Base-by-base conservation (phyloP, 352 stramenopile genomes). In the Nothophytophthora sp. region DNA sequence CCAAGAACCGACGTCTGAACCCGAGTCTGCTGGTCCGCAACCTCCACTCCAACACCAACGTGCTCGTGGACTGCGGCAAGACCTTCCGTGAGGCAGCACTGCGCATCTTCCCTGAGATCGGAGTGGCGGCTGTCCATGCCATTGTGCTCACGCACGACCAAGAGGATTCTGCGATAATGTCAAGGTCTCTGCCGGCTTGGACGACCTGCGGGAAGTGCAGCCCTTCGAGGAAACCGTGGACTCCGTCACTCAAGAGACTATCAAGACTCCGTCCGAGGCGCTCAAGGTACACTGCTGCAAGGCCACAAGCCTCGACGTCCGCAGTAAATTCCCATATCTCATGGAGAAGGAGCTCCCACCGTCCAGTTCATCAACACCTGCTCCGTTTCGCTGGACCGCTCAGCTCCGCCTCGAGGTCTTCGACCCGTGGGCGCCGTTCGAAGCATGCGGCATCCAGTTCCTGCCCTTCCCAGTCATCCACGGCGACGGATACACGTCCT, bases 1-100 rank as follows among this genome's bases (percentile, higher is more conserved):
- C 75, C 23, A 77, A 67, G 43, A 90, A 90, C 54, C 77, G 74
- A 24, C 77, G 77, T 6, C 44, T 82, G 42, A 90, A 89, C 37
- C 77, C 77, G 41, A 88, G 73, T 50, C 50, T 91, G 15, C 69
- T 91, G n/a, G 60, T 91, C 27, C 76, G 71, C 38, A 55, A 77
- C 55, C 34, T 63, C 5, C 32, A 33, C 2, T 24, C 11, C 13
- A 37, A 56, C 40, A 39, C 38, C 16, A 84, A 85, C 48, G 62
- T 92, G 19, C 70, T 89, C 42, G 70, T 93, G 19, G 82, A 93
- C 60, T 86, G 74, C 43, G 80, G 80, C 37, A 93, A 93, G 53
- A 93, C 82, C 3, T 93, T 93, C 38, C 70, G 77, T 37, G 71
- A 90, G 39, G 60, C 65, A 9, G 63, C 78, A 33, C 61, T 89